Percentiles rank a stretch among this genome's conserved stretches.
Evolutionary conservation across 176 grass and related monocot genomes (phyloP).

Genomic region (Avena sativa): DNA sequence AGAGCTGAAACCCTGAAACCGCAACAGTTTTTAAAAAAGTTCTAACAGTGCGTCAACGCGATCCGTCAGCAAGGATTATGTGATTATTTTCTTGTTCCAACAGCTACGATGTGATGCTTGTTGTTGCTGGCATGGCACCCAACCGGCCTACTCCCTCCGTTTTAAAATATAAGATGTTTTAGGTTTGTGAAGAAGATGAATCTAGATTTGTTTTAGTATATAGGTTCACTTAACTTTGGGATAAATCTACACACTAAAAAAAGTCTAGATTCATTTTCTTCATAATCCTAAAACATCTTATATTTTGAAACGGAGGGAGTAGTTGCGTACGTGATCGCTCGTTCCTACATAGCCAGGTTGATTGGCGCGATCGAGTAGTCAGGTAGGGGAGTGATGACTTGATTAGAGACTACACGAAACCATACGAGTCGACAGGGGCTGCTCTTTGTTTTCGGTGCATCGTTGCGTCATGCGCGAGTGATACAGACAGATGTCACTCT

Average conservation of each 20-base stretch:
- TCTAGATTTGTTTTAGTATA: no score
- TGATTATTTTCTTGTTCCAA: neutral
- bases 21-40: neutral
- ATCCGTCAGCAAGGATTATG: neutral
- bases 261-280: no score
- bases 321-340: neutral
- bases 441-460: neutral
- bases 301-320: no score
- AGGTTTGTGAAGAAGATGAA: no score
- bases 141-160: no score
- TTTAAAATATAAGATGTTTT: no score
- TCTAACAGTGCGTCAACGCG: neutral
- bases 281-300: no score
- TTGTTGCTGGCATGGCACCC: neutral
- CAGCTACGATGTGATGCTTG: neutral
- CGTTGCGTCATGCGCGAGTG: no score
- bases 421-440: neutral
- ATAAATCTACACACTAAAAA: no score
- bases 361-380: neutral
- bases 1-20: neutral
- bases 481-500: no score
- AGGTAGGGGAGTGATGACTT: neutral
- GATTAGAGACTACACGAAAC: neutral
- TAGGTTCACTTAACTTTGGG: no score
- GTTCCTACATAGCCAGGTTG: neutral